These are phyloP conservation scores for Tricholoma sp. DNA, from an alignment of 768 basidiomycete species.

Conservation along the genomic window DNA sequence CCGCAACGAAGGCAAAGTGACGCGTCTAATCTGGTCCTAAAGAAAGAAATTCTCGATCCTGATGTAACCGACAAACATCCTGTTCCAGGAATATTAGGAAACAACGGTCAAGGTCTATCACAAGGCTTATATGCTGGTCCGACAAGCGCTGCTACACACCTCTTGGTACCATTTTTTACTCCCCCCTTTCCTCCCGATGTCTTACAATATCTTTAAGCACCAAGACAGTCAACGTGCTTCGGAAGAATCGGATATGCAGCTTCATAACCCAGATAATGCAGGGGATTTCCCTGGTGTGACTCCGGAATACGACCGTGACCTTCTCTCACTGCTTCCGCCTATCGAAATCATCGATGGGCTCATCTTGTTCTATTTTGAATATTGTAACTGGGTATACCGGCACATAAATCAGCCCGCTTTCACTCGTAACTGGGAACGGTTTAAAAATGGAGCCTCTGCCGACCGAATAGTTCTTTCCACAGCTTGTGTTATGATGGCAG, in stretches of 20 bases:
- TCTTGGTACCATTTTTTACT: conserved; percentile 41
- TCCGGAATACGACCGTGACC: conserved; percentile 67
- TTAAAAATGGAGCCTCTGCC: conserved; percentile 59
- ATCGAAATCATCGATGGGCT: conserved; percentile 69
- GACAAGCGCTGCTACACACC: conserved; percentile 68
- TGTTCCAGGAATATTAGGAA: conserved; percentile 64
- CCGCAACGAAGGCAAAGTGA: conserved; percentile 32
- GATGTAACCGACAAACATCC: conserved; percentile 42
- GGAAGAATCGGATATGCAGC: conserved; percentile 50
- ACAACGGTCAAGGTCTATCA: conserved; percentile 44
- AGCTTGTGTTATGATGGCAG: conserved; percentile 69
- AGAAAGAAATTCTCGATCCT: conserved; percentile 49
- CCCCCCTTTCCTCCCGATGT: conserved; percentile 4
- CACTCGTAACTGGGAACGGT: conserved; percentile 62
- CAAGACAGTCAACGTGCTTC: conserved; percentile 42
- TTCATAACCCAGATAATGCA: conserved; percentile 45
- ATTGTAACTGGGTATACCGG: conserved; percentile 85
- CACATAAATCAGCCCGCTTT: conserved; percentile 67
- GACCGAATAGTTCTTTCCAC: conserved; percentile 71
- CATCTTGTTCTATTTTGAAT: conserved; percentile 75
- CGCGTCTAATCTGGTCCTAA: conserved; percentile 35
- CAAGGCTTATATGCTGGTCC: conserved; percentile 71
- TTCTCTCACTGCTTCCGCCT: conserved; percentile 60
- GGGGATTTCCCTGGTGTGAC: conserved; percentile 37
- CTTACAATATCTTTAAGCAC: conserved; percentile 17